Evolutionary conservation across 2,329 filamentous ascomycete species (phyloP).

Genomic region (Lojkania enalia): DNA sequence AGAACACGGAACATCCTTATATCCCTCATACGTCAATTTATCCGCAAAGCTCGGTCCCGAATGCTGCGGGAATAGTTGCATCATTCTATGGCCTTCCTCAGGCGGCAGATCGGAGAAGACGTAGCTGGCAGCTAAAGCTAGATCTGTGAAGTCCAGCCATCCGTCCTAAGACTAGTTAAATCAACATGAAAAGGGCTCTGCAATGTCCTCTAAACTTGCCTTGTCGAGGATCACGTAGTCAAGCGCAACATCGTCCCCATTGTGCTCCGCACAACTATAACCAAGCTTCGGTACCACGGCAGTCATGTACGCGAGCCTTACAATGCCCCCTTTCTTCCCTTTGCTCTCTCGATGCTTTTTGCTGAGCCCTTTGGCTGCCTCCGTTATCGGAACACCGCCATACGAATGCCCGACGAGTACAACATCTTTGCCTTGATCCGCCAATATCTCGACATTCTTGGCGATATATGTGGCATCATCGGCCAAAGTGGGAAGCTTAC

Average conservation of each 20-base stretch:
- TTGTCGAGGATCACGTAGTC: too few species aligned
- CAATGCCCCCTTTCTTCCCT: slow-evolving; percentile 38
- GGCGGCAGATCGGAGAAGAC: slow-evolving; percentile 23
- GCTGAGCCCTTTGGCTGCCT: slow-evolving; percentile 27
- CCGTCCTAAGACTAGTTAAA: too few species aligned
- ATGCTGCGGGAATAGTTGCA: slow-evolving; percentile 30
- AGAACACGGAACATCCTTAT: slow-evolving; percentile 47
- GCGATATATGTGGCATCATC: slow-evolving; percentile 34
- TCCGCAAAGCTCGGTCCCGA: slow-evolving; percentile 40
- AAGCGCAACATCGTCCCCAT: too few species aligned
- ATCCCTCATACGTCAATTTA: slow-evolving; percentile 45
- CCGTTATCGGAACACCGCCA: slow-evolving; percentile 31
- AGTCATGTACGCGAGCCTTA: slow-evolving; percentile 26
- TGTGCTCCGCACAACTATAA: too few species aligned
- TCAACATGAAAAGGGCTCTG: not conserved
- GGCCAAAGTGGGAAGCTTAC: slow-evolving; percentile 10
- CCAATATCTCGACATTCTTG: slow-evolving; percentile 14
- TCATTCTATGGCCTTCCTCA: slow-evolving; percentile 18
- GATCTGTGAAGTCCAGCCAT: slow-evolving; percentile 19
- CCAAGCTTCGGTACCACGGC: slow-evolving; percentile 24
- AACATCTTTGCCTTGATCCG: slow-evolving; percentile 36
- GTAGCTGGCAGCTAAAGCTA: slow-evolving; percentile 6
- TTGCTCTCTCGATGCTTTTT: slow-evolving; percentile 23
- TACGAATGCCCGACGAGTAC: slow-evolving; percentile 44
- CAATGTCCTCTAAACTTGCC: slow-evolving; percentile 13